Conservation (phyloP, 2,329 filamentous ascomycete genomes). For the Zopfia rhizophila region DNA sequence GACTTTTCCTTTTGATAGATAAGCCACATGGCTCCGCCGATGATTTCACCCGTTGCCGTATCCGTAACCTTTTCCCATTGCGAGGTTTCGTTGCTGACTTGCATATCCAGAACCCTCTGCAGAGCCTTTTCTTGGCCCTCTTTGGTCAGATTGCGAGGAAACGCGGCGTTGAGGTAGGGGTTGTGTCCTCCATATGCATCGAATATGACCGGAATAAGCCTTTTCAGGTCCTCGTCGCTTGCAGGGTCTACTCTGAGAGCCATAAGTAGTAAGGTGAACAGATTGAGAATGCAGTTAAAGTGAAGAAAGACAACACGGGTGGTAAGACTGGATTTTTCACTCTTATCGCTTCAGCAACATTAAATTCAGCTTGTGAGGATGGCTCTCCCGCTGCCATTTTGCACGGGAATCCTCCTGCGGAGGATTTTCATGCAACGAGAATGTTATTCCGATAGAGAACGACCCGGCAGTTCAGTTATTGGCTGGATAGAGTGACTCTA, state of each 20-base stretch:
- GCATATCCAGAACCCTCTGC: neutral
- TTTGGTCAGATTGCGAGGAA: conserved; percentile 1
- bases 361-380: too few relatives aligned
- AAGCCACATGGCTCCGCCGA: conserved; percentile 16
- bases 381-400: too few relatives aligned
- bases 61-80: conserved; percentile 17
- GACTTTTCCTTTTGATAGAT: conserved; percentile 13
- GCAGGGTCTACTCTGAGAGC: conserved; percentile 3
- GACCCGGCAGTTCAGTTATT: too few relatives aligned
- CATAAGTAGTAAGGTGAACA: conserved; percentile 7
- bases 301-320: too few relatives aligned
- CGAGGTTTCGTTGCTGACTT: neutral
- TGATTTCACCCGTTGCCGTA: conserved; percentile 17
- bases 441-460: too few relatives aligned
- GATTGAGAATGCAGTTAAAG: conserved; percentile 7
- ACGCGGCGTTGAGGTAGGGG: conserved; percentile 10
- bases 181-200: conserved; percentile 11
- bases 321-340: too few relatives aligned
- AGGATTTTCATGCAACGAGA: too few relatives aligned
- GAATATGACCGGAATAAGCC: conserved; percentile 14
- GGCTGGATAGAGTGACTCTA: too few relatives aligned
- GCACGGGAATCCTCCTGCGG: too few relatives aligned
- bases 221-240: conserved; percentile 5
- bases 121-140: conserved; percentile 8
- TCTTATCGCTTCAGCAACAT: too few relatives aligned